Conservation (phyloP, 257 asterid genomes). For the Fraxinus cuspidata region DNA sequence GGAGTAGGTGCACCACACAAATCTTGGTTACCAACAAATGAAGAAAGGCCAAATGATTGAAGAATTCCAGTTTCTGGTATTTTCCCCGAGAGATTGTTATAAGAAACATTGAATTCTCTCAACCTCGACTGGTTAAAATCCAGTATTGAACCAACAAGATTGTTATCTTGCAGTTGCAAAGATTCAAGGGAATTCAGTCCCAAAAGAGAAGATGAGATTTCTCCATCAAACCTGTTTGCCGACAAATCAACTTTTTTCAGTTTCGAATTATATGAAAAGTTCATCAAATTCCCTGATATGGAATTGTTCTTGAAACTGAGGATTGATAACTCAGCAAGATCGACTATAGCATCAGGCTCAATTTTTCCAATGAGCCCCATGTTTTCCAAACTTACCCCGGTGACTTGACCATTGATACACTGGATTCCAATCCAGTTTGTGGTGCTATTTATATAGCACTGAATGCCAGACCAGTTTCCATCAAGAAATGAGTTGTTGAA, state of each 20-base stretch:
- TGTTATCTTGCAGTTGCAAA: slow-evolving; percentile 58
- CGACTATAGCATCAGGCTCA: slow-evolving; percentile 39
- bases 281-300: slow-evolving; percentile 53
- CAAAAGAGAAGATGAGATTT: slow-evolving; percentile 52
- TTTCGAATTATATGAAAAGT: slow-evolving; percentile 45
- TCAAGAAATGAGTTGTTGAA: slow-evolving; percentile 43
- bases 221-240: slow-evolving; percentile 49
- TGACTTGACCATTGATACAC: slow-evolving; percentile 61
- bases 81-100: slow-evolving; percentile 56
- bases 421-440: slow-evolving; percentile 63
- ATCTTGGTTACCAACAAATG: slow-evolving; percentile 43
- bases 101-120: slow-evolving; percentile 51
- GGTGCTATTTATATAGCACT: slow-evolving; percentile 51
- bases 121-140: slow-evolving; percentile 48
- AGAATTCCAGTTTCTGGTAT: slow-evolving; percentile 55
- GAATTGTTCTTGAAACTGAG: slow-evolving; percentile 63
- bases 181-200: slow-evolving; percentile 44
- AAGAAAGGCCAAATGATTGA: slow-evolving; percentile 32
- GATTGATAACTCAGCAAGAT: slow-evolving; percentile 48
- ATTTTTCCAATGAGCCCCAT: slow-evolving; percentile 51
- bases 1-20: slow-evolving; percentile 36
- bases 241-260: slow-evolving; percentile 52
- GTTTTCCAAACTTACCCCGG: slow-evolving; percentile 50
- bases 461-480: slow-evolving; percentile 53
- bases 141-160: slow-evolving; percentile 49